Evolutionary conservation across 2,329 filamentous ascomycete species (phyloP), one percentile per base, ranked within the genome.

Genomic region (Dactylella cylindrospora): DNA sequence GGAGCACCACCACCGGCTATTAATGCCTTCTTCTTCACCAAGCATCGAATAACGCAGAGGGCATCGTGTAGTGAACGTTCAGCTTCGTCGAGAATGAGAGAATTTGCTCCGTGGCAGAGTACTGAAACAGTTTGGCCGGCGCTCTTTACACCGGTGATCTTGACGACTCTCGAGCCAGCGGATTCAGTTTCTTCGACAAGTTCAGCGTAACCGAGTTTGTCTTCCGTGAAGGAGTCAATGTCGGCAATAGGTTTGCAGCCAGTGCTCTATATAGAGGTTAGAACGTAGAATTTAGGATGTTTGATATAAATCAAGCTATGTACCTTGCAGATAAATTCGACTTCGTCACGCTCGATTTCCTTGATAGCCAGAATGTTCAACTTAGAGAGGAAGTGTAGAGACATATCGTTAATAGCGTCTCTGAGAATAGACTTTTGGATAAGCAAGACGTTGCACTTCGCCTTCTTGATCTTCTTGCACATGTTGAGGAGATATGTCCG

Each of bases 381-480:
- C 75, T 96, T 95, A 70, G 93, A 89, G 66, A 98, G 80, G 81
- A 98, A 98, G 77, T 98, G 93, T 66, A 98, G 81, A 65, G 89
- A 95, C 57, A 98, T 81, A 70, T 98, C 93, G 77, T 98, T 98
- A 73, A 98, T 90, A 28, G 93, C 93, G 71, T 98, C 93, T 69
- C 93, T 85, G 59, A 98, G 83, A 69, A 98, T 98, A 10, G 91
- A 97, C 77, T 98, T 98, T 73, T 98, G 93, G 69, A 98, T 97
- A 68, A 98, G 80, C 36, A 97, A 84, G 35, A 98, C 93, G 71
- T 98, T 98, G 78, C 93, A 98, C 79, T 97, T 98, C 68, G 93
- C 90, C 81, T 97, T 98, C 78, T 97, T 96, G 76, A 98, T 98
- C 81, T 97, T 98, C 83, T 98, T 97, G 72, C 94, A 90, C 83